Evolutionary conservation across 2,329 filamentous ascomycete species (phyloP).

Genomic region (Fusarium pseudograminearum): DNA sequence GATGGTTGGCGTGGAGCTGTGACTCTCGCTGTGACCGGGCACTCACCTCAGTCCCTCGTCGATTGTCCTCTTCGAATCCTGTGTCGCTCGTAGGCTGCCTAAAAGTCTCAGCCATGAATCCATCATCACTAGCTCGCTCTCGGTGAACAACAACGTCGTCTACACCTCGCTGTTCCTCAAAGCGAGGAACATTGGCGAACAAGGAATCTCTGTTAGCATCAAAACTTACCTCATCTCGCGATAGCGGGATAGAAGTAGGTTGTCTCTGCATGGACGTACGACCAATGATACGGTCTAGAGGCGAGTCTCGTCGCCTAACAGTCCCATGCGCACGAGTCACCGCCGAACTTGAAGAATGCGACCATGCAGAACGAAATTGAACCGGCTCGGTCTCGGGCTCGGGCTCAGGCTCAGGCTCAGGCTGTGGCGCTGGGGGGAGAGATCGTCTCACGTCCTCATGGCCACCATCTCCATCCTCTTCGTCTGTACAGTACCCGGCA

Average conservation of each 20-base stretch:
- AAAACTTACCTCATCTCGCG: slow-evolving; percentile 26
- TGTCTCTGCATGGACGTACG: background rate
- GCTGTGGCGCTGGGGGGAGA: background rate
- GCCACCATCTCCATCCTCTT: background rate
- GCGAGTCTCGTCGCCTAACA: background rate
- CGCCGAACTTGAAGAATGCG: slow-evolving; percentile 4
- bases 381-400: background rate
- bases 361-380: slow-evolving; percentile 19
- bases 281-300: background rate
- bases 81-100: background rate
- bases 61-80: background rate
- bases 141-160: slow-evolving; percentile 34
- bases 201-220: slow-evolving; percentile 31
- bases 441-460: background rate
- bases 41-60: background rate
- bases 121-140: background rate
- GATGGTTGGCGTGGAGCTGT: slow-evolving; percentile 6
- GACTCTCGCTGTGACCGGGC: background rate
- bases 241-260: background rate
- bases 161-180: background rate
- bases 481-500: background rate
- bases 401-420: background rate
- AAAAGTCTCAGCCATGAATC: background rate
- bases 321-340: slow-evolving; percentile 1
- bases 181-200: slow-evolving; percentile 34